Conservation (phyloP, 352 stramenopile species). For the Phytopythium boreale region DNA sequence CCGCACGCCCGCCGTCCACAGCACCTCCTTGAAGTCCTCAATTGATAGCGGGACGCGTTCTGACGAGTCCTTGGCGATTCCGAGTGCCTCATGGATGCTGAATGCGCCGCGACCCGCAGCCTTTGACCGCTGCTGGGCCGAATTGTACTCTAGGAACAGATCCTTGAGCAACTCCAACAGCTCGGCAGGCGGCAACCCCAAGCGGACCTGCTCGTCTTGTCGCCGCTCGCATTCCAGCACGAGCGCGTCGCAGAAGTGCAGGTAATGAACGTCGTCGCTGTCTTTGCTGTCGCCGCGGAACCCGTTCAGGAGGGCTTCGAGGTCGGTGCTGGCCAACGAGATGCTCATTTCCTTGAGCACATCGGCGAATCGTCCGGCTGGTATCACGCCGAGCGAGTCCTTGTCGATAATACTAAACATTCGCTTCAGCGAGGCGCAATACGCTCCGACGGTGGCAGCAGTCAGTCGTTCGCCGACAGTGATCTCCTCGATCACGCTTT, state of each 20-base stretch:
- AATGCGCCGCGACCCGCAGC: slow-evolving; percentile 26
- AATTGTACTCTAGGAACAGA: slow-evolving; percentile 39
- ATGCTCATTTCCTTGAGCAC: slow-evolving; percentile 68
- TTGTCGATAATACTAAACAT: slow-evolving; percentile 85
- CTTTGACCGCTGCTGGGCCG: slow-evolving; percentile 18
- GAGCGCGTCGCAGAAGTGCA: slow-evolving; percentile 57
- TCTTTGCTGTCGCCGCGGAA: slow-evolving; percentile 32
- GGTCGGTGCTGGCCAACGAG: slow-evolving; percentile 27
- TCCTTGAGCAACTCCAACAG: slow-evolving; percentile 47
- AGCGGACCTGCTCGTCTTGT: slow-evolving; percentile 15
- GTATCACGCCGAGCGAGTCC: slow-evolving; percentile 49
- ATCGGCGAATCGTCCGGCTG: slow-evolving; percentile 43
- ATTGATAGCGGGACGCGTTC: slow-evolving; percentile 38
- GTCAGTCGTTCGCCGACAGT: slow-evolving; percentile 48
- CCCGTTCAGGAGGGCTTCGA: slow-evolving; percentile 38
- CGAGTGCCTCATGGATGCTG: slow-evolving; percentile 46
- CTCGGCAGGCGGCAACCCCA: slow-evolving; percentile 34
- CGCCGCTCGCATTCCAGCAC: slow-evolving; percentile 39
- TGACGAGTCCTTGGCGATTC: slow-evolving; percentile 31
- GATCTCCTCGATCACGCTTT: slow-evolving; percentile 49
- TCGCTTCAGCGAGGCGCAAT: slow-evolving; percentile 65
- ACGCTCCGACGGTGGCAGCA: slow-evolving; percentile 32
- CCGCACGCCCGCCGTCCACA: slow-evolving; percentile 58
- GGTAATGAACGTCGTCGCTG: slow-evolving; percentile 38
- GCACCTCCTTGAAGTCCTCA: slow-evolving; percentile 68